Base-by-base conservation (phyloP, 148 eudicot species). In the Rhododendron molle region DNA sequence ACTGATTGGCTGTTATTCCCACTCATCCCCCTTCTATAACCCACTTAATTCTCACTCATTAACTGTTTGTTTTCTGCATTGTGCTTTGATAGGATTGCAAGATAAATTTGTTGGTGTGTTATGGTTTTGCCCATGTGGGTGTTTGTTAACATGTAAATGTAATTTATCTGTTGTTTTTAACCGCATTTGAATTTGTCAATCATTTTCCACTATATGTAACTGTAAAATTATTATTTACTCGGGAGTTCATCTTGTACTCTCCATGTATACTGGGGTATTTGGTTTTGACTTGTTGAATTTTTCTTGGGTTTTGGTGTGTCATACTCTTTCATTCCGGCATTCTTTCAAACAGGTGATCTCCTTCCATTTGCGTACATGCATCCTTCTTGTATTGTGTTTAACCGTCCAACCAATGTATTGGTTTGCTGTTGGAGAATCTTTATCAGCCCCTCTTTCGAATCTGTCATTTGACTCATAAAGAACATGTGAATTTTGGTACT, bases 281-380 rank as follows among this genome's bases (percentile, higher is more conserved):
- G 16, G 30, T 3, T 78, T 12, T 78, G n/a, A 4, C 12, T 52
- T 14, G 12, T 52, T 30, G 7, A 6, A 26, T 2, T 15, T 13
- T 50, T 80, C 82, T 80, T 80, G n/a, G 1, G 9, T 15, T 30
- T 50, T 11, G 0, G 58, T 26, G 18, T n/a, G 81, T 52, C 65
- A 7, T 80, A 43, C 65, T 28, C 32, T 16, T 15, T 13, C 43
- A 52, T 50, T 80, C 23, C 5, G 82, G 62, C 82, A 80, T 50
- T 80, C 11, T 50, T 50, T 80, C 65, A 18, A 80, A 80, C 43
- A 52, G 65, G 82, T 52, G 40, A 80, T 80, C 43, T 80, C 40
- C 82, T 52, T 30, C 54, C 50, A 1, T 78, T 52, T 78, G 34
- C 56, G 4, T 78, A n/a, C 47, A 40, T 49, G 20, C 80, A 26